Evolutionary conservation across 768 basidiomycete species (phyloP).

Genomic region (Podaxis sp.): DNA sequence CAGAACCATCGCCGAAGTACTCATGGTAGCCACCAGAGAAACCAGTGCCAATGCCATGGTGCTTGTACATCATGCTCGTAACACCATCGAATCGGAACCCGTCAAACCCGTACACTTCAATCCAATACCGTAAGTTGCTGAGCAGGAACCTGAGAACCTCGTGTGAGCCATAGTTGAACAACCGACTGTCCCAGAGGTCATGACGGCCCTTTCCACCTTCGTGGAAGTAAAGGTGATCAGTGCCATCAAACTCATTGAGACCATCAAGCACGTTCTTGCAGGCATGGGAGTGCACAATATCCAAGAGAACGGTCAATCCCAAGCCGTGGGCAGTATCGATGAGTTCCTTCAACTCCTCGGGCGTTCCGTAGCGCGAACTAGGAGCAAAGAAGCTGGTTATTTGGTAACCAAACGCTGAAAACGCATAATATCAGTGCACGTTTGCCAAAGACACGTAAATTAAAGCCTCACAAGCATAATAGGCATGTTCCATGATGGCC

Average conservation of each 20-base stretch:
- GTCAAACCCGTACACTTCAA: constrained; percentile 94
- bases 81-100: constrained; percentile 99
- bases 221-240: constrained; percentile 97
- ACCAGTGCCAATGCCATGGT: constrained; percentile 96
- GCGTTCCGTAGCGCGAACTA: constrained; percentile 92
- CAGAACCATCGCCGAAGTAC: constrained; percentile 86
- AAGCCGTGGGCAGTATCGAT: constrained; percentile 93
- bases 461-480: constrained; percentile 83
- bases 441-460: neutral
- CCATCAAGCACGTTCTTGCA: constrained; percentile 97
- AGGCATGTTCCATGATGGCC: constrained; percentile 98
- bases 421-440: neutral
- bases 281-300: constrained; percentile 97
- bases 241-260: constrained; percentile 94
- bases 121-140: constrained; percentile 92
- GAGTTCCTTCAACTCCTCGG: constrained; percentile 93
- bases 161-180: constrained; percentile 95
- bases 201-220: constrained; percentile 87
- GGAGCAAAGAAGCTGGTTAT: constrained; percentile 97
- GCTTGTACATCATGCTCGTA: constrained; percentile 98
- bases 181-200: constrained; percentile 95
- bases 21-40: constrained; percentile 99
- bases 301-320: constrained; percentile 90
- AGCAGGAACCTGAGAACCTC: constrained; percentile 94
- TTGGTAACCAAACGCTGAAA: constrained; percentile 93